Evolutionary conservation across 805 yeast genomes (phyloP), one percentile per base, ranked within the genome.

Genomic region (Yarrowia sp.): DNA sequence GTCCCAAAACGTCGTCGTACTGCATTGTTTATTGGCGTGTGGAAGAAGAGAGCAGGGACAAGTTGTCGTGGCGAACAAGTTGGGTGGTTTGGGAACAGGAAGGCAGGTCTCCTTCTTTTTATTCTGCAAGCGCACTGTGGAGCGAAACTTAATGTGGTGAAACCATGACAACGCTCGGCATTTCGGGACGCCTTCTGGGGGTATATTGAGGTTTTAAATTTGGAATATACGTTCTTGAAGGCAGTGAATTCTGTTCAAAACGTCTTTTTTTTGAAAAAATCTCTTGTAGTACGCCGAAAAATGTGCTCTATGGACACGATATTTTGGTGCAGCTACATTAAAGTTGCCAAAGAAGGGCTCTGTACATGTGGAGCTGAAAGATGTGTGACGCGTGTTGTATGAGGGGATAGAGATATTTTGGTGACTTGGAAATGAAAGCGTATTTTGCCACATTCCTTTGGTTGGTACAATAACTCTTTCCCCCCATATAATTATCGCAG

Each of bases 1-100:
- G 56, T 32, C 56, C 56, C 39, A 47, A 47, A 47, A 47, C 56
- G 6, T 47, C 56, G 56, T 47, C 56, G 56, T 47, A 47, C 29
- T 47, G 56, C 56, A 47, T 47, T 47, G 6, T 47, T 33, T 21
- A 22, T 47, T 32, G 39, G 39, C 13, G 18, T 6, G 18, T 6
- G 12, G 51, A 13, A 18, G 29, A 13, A 22, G 7, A 27, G 29
- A 27, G 29, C n/a, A 13, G 35, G 24, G 13, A 25, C 16, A 29
- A 47, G 32, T 32, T 47, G 56, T 47, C 51, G 51, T 32, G 39
- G 27, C 16, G 36, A 46, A 47, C 56, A 32, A 21, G 38, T 47
- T 32, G 56, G 27, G 38, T 32, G 18, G 24, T 18, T 19, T 44
- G 33, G 49, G 33, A n/a, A 7, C 10, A 18, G 13, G 13, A 14